These are phyloP conservation scores for Lagenidium giganteum DNA, from an alignment of 352 stramenopile species.

Conservation along the genomic window DNA sequence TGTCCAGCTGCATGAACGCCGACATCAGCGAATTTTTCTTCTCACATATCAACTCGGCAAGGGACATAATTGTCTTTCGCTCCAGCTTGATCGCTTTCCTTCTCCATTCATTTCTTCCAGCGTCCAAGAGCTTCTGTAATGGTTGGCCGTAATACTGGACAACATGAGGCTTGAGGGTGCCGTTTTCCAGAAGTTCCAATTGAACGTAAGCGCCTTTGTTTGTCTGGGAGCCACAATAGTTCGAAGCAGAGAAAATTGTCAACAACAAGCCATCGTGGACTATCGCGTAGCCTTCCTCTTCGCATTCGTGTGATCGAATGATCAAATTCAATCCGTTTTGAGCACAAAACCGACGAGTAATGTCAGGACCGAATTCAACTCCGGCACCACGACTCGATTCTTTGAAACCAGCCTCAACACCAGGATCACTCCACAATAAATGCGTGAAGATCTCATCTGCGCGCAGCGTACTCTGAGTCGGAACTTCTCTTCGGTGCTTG, in stretches of 20 bases:
- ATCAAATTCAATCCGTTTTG: slow-evolving; percentile 86
- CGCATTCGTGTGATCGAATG: slow-evolving; percentile 93
- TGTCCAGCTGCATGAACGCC: slow-evolving; percentile 45
- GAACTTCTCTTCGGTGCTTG: slow-evolving; percentile 83
- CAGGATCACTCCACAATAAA: slow-evolving; percentile 90
- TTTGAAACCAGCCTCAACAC: slow-evolving; percentile 51
- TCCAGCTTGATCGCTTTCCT: slow-evolving; percentile 72
- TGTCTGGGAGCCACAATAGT: slow-evolving; percentile 88
- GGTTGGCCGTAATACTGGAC: slow-evolving; percentile 90
- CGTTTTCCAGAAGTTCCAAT: slow-evolving; percentile 53
- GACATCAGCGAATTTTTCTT: slow-evolving; percentile 56
- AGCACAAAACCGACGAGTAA: slow-evolving; percentile 88
- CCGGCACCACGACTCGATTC: slow-evolving; percentile 80
- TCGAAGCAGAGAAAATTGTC: slow-evolving; percentile 91
- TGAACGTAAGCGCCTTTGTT: slow-evolving; percentile 86
- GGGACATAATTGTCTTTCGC: slow-evolving; percentile 67
- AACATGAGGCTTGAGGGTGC: slow-evolving; percentile 86
- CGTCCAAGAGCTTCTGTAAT: slow-evolving; percentile 64
- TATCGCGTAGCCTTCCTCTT: slow-evolving; percentile 88
- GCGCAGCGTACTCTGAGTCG: slow-evolving; percentile 70
- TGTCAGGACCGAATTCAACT: slow-evolving; percentile 91
- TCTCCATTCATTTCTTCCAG: slow-evolving; percentile 70
- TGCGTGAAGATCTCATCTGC: slow-evolving; percentile 89
- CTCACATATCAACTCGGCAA: slow-evolving; percentile 76
- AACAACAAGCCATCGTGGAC: slow-evolving; percentile 81